These are phyloP conservation scores for Psilocybe cubensis DNA, from an alignment of 768 basidiomycete genomes.

Conservation along the genomic window DNA sequence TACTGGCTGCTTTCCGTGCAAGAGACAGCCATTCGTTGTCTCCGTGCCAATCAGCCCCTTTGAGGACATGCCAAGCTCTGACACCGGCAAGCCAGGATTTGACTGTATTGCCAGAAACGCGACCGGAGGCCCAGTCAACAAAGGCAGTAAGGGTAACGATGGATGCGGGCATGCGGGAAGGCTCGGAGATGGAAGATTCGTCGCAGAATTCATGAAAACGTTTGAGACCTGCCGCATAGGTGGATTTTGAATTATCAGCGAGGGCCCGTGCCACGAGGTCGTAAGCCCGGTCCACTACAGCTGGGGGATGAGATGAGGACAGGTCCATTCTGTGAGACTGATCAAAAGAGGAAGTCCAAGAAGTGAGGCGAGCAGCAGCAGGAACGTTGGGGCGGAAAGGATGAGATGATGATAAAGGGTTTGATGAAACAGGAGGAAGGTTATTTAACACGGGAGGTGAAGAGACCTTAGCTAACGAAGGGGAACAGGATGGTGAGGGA, in stretches of 20 bases:
- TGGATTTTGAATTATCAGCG: constrained; percentile 22
- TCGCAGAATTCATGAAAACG: constrained; percentile 43
- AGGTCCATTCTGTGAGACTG: too few species aligned
- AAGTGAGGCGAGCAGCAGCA: too few species aligned
- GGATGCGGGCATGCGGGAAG: constrained; percentile 33
- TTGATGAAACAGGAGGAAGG: too few species aligned
- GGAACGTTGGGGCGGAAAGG: too few species aligned
- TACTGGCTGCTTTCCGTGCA: constrained; percentile 13
- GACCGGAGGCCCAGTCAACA: constrained; percentile 6
- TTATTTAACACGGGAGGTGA: too few species aligned
- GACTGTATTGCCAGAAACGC: constrained; percentile 24
- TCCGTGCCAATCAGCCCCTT: constrained; percentile 39
- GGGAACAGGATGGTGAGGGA: too few species aligned
- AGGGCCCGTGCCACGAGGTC: constrained; percentile 11
- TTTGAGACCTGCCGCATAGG: constrained; percentile 37
- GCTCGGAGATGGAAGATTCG: constrained; percentile 26
- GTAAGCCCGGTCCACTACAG: not conserved
- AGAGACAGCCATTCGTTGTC: constrained; percentile 28
- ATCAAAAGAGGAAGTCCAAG: too few species aligned
- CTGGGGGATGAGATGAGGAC: not conserved
- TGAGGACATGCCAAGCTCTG: constrained; percentile 37
- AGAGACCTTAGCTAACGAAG: too few species aligned
- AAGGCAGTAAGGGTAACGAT: constrained; percentile 34
- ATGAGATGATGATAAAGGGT: too few species aligned
- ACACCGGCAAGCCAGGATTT: constrained; percentile 38